Conservation (phyloP, 768 basidiomycete genomes). For the Ramaria rubella region DNA sequence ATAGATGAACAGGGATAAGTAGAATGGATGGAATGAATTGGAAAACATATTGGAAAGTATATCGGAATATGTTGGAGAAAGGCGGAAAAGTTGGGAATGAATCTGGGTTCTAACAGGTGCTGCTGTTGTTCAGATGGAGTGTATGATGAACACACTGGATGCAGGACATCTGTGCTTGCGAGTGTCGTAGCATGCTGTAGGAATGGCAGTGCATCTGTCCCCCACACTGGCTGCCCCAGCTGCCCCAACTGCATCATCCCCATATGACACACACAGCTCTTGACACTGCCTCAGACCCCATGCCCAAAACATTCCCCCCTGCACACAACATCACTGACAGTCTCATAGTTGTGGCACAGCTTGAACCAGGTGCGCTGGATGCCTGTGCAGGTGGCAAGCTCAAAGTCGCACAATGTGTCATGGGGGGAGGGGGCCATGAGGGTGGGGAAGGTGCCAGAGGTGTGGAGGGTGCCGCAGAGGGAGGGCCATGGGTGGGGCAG, state of each 20-base stretch:
- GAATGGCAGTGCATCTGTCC: slow-evolving; percentile 56
- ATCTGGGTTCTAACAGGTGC: too few relatives aligned
- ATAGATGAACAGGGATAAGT: too few relatives aligned
- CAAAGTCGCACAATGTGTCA: slow-evolving; percentile 84
- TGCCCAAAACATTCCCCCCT: slow-evolving; percentile 85
- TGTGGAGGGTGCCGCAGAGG: slow-evolving; percentile 67
- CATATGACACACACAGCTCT: slow-evolving; percentile 71
- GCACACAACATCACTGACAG: slow-evolving; percentile 62
- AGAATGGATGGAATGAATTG: too few relatives aligned
- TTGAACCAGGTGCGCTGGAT: slow-evolving; percentile 84
- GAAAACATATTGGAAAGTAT: too few relatives aligned
- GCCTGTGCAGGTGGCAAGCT: slow-evolving; percentile 72
- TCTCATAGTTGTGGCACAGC: slow-evolving; percentile 87
- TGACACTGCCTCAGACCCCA: slow-evolving; percentile 67
- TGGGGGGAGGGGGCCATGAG: slow-evolving; percentile 61
- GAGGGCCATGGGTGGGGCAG: too few relatives aligned
- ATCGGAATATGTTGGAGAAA: too few relatives aligned
- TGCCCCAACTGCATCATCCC: slow-evolving; percentile 94
- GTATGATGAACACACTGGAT: slow-evolving; percentile 86
- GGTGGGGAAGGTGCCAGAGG: slow-evolving; percentile 66
- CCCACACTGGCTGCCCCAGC: slow-evolving; percentile 52
- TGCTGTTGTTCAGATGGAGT: too few relatives aligned
- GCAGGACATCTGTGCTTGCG: slow-evolving; percentile 71
- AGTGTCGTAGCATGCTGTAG: slow-evolving; percentile 73
- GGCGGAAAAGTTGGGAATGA: too few relatives aligned